A percentile compares a stretch with the other conserved stretches of the same genome.
These are phyloP conservation scores for Lentinula guzmanii DNA, from an alignment of 768 basidiomycete species.

Conservation along the genomic window DNA sequence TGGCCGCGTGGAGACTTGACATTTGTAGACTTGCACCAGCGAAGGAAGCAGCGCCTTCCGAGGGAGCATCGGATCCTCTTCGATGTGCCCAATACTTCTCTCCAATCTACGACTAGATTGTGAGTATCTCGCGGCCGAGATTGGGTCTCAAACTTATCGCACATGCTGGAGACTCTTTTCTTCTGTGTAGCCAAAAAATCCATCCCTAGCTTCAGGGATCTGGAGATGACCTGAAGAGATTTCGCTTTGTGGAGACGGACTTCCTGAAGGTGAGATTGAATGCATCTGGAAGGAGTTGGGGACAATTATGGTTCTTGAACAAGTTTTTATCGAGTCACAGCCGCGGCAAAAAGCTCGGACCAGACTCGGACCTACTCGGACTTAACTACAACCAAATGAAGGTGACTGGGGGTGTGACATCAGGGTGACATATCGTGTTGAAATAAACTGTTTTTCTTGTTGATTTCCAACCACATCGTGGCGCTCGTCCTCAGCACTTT, in stretches of 20 bases:
- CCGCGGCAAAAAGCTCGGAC: too few relatives aligned
- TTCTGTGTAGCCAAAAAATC: constrained; percentile 75
- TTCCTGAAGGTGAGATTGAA: neutral
- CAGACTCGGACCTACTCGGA: too few relatives aligned
- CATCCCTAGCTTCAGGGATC: constrained; percentile 56
- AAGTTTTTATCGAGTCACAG: too few relatives aligned
- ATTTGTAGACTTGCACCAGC: constrained; percentile 31
- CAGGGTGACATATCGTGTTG: neutral
- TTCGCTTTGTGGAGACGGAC: neutral
- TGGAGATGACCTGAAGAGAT: constrained; percentile 16
- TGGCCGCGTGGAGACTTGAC: constrained; percentile 24
- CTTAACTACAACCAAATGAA: too few relatives aligned
- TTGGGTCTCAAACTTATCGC: constrained; percentile 18
- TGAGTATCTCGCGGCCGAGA: neutral
- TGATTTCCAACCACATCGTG: neutral
- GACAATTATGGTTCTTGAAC: neutral
- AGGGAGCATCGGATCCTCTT: constrained; percentile 49
- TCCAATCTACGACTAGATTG: constrained; percentile 47
- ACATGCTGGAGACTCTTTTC: constrained; percentile 75
- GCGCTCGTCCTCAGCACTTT: neutral
- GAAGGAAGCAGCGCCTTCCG: constrained; percentile 31
- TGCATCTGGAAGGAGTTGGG: neutral
- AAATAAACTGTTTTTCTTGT: neutral
- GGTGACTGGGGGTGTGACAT: neutral
- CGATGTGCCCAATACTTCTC: constrained; percentile 68